These are phyloP conservation scores for Tetracladium setigerum DNA, from an alignment of 495 filamentous ascomycete species.

Conservation along the genomic window DNA sequence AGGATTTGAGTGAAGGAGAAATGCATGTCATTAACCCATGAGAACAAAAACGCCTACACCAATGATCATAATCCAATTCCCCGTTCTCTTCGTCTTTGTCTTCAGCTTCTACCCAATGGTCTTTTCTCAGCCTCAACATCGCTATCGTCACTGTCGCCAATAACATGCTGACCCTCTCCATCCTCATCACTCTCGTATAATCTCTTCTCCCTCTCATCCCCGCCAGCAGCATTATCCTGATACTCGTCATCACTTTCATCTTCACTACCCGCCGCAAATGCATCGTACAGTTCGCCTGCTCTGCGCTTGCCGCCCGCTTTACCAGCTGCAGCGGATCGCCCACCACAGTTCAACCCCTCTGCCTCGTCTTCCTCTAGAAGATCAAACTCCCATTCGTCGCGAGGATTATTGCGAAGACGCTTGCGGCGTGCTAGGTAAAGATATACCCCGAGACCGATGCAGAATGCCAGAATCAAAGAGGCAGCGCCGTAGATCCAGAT, in stretches of 20 bases:
- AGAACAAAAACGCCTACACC: too few relatives aligned
- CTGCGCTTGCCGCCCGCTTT: slow-evolving; percentile 41
- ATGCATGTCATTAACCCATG: too few relatives aligned
- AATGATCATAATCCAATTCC: background rate
- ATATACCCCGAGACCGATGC: slow-evolving; percentile 69
- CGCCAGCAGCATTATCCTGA: slow-evolving; percentile 11
- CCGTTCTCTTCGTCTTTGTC: background rate
- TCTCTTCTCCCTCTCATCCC: slow-evolving; percentile 23
- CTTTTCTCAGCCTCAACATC: slow-evolving; percentile 13
- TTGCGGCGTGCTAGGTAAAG: slow-evolving; percentile 71
- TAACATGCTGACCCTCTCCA: slow-evolving; percentile 12
- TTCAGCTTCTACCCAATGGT: too few relatives aligned
- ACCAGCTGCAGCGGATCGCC: slow-evolving; percentile 19
- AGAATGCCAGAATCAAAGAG: slow-evolving; percentile 78
- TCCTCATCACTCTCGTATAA: slow-evolving; percentile 18
- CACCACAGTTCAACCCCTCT: slow-evolving; percentile 34
- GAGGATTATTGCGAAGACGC: slow-evolving; percentile 61
- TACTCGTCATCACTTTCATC: slow-evolving; percentile 61
- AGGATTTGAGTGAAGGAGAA: too few relatives aligned
- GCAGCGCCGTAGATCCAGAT: slow-evolving; percentile 91
- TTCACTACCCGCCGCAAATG: slow-evolving; percentile 66
- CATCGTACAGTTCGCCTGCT: slow-evolving; percentile 85
- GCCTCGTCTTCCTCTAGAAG: slow-evolving; percentile 80
- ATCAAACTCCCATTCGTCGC: slow-evolving; percentile 92
- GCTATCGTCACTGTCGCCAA: slow-evolving; percentile 21